Conservation (phyloP, 2,329 filamentous ascomycete genomes). For the Plenodomus biglobosus region DNA sequence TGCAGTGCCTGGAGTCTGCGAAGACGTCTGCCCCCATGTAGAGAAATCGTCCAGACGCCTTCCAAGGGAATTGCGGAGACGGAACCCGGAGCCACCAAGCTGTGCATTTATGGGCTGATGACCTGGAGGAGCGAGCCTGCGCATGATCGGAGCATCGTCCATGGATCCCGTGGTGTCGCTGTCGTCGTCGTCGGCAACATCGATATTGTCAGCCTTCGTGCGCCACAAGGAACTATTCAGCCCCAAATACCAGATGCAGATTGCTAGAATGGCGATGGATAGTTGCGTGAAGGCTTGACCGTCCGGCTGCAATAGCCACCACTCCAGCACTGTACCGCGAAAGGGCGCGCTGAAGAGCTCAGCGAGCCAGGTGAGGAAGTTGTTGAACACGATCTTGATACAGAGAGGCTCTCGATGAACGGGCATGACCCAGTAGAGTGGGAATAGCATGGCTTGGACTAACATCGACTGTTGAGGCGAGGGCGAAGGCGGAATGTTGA, state of each 20-base stretch:
- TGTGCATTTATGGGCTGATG: slow-evolving; percentile 1
- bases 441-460: neutral
- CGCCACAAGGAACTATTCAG: neutral
- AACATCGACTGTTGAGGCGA: neutral
- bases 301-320: neutral
- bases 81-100: neutral
- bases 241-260: neutral
- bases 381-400: neutral
- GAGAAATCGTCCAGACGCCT: too few relatives aligned
- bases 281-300: neutral
- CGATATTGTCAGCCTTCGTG: neutral
- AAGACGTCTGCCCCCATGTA: too few relatives aligned
- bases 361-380: neutral
- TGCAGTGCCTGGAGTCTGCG: too few relatives aligned
- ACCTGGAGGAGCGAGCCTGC: neutral
- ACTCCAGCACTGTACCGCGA: neutral
- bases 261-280: neutral
- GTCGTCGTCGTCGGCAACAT: neutral
- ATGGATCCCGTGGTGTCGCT: neutral
- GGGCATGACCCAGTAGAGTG: neutral
- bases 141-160: neutral
- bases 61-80: too few relatives aligned
- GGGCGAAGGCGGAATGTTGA: neutral
- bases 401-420: neutral
- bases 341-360: neutral